Evolutionary conservation across 2,329 filamentous ascomycete species (phyloP).

Genomic region (Aspergillus fijiensis): DNA sequence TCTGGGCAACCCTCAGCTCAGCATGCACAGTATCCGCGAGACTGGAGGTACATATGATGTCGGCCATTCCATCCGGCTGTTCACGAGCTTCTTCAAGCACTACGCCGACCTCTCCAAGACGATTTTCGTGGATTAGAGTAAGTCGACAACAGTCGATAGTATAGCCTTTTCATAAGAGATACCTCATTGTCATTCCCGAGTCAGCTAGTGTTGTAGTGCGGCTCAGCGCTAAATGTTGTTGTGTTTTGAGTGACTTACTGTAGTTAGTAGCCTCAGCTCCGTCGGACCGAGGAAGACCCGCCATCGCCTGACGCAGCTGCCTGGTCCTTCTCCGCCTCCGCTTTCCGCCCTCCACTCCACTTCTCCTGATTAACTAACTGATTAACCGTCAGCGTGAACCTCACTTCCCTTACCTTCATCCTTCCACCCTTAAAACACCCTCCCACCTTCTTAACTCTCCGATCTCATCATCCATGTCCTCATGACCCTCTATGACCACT

Average conservation of each 20-base stretch:
- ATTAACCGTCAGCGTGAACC: background rate
- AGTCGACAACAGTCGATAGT: background rate
- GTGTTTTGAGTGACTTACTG: too few relatives aligned
- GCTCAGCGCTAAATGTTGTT: background rate
- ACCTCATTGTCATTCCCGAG: background rate
- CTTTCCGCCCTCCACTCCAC: background rate
- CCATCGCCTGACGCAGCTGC: constrained; percentile 2
- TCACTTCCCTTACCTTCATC: background rate
- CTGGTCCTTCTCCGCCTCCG: background rate
- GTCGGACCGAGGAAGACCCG: constrained; percentile 26
- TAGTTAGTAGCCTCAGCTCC: background rate
- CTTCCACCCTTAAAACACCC: constrained; percentile 2
- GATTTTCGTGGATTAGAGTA: constrained; percentile 72
- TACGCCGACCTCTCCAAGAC: constrained; percentile 80
- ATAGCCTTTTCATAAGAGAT: background rate
- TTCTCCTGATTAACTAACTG: background rate
- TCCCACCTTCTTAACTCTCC: constrained; percentile 1
- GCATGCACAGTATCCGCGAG: constrained; percentile 96
- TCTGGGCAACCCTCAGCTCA: constrained; percentile 88
- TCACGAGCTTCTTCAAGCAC: constrained; percentile 80
- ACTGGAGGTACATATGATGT: constrained; percentile 87
- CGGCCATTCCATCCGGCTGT: constrained; percentile 78
- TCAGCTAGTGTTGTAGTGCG: background rate
- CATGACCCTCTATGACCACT: constrained; percentile 50
- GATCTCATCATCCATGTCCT: constrained; percentile 30